phyloP scores from a whole-genome alignment of 169 alveolate species.

The Sarcocystis neurona region DNA sequence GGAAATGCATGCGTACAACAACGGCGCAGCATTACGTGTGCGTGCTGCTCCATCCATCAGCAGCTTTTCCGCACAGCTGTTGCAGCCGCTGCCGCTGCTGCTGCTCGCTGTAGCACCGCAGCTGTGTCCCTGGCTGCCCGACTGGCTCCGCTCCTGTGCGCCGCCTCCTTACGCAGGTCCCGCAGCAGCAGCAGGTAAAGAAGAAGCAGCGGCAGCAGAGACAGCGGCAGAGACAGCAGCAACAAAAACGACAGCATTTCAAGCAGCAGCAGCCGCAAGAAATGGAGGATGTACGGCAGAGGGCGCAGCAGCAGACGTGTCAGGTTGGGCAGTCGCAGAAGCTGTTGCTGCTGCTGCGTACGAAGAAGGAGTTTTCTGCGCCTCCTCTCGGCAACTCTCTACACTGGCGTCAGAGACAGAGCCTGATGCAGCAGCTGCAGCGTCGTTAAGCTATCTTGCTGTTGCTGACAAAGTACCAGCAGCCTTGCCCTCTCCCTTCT shows the following conservation, averaged over 20 bases:
- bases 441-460: no score
- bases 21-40: conserved; percentile 2
- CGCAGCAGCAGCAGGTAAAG: no score
- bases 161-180: no score
- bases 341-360: no score
- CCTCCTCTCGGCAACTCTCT: no score
- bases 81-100: conserved; percentile 23
- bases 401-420: no score
- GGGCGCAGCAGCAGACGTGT: background rate
- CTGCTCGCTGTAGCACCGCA: background rate
- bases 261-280: background rate
- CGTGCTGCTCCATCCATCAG: conserved; percentile 13
- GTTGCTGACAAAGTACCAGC: no score
- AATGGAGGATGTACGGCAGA: background rate
- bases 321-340: no score
- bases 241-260: background rate
- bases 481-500: no score
- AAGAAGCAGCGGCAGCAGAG: background rate
- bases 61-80: background rate
- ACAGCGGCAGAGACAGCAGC: background rate
- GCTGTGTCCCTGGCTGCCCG: conserved; percentile 4
- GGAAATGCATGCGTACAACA: background rate
- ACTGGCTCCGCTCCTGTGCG: no score
- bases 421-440: no score
- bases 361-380: no score